Evolutionary conservation across 768 basidiomycete genomes (phyloP), one percentile per base, ranked within the genome.

Genomic region (Tricholoma bakamatsutake): DNA sequence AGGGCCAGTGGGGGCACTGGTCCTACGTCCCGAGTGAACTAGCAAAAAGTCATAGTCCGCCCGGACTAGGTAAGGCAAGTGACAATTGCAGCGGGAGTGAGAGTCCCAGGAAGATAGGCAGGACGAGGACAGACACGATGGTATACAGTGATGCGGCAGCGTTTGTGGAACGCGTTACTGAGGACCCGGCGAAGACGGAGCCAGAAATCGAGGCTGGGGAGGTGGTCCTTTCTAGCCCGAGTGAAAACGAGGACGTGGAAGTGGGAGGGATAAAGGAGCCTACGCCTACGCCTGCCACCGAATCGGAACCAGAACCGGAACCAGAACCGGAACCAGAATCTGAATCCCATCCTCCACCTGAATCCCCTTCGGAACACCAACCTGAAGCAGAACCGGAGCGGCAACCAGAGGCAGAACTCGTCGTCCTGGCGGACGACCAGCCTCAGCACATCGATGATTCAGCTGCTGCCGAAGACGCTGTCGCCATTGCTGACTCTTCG

Each of bases 121-220:
- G 87, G 31, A 78, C 67, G 57, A 73, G 87, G 58, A 88, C 87
- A 8, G 87, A 88, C 59, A 90, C 87, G 2, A 89, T 90, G 88
- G 79, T 89, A 18, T 79, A 82, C 59, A 81, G 79, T 39, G 77
- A 78, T 30, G 67, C 69, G 1, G 67, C 66, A 52, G 63, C 64
- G 10, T 65, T 73, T 6, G 67, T 62, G 11, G 46, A 48, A 9
- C 45, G 45, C 15, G 27, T 48, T 3, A 10, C 46, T n/a, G 75
- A 75, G 50, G 75, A 73, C 51, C 62, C 73, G 35, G 57, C 52
- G 1, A 61, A 57, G 43, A 51, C 49, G 8, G 57, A 57, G 13
- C 45, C 28, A 35, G 55, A 60, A 27, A 28, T n/a, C 10, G 46
- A 30, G 46, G n/a, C 30, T 17, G 2, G 7, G 9, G 40, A 45